These are phyloP conservation scores for Trifolium fragiferum DNA, from an alignment of 306 rosid species.

Conservation along the genomic window DNA sequence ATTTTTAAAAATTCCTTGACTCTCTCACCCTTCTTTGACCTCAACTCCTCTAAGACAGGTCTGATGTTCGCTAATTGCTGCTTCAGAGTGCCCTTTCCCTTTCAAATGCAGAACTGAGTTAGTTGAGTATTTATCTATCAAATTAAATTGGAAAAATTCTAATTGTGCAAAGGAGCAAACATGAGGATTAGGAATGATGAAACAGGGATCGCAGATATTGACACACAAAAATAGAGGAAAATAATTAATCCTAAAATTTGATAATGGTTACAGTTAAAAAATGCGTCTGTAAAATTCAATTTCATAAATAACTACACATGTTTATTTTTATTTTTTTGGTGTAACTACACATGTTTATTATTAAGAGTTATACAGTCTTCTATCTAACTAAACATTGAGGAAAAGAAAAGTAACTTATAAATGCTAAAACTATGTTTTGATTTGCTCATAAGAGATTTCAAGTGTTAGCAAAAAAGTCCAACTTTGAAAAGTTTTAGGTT, in stretches of 20 bases:
- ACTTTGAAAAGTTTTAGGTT: slow-evolving; percentile 13
- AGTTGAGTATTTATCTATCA: slow-evolving; percentile 31
- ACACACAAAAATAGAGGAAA: slow-evolving; percentile 8
- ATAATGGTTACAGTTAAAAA: not conserved
- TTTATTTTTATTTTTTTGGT: too few species aligned
- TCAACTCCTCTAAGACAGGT: slow-evolving; percentile 75
- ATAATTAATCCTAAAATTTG: slow-evolving; percentile 16
- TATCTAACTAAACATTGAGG: slow-evolving; percentile 22
- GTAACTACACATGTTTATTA: slow-evolving; percentile 1
- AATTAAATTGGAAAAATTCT: slow-evolving; percentile 29
- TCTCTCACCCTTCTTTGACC: slow-evolving; percentile 70
- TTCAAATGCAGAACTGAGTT: slow-evolving; percentile 46
- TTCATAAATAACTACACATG: slow-evolving; percentile 14
- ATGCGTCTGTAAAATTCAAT: not conserved
- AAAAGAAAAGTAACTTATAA: not conserved
- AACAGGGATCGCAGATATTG: slow-evolving; percentile 1
- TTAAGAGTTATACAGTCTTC: slow-evolving; percentile 6
- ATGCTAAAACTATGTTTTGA: slow-evolving; percentile 12
- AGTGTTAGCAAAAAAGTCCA: slow-evolving; percentile 7
- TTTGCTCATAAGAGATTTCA: not conserved
- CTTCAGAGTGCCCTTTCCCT: slow-evolving; percentile 78
- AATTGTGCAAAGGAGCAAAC: slow-evolving; percentile 16
- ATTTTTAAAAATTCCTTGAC: slow-evolving; percentile 64
- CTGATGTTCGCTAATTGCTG: slow-evolving; percentile 63
- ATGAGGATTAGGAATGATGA: slow-evolving; percentile 24